A percentile compares a stretch with the other conserved stretches of the same genome.
phyloP scores from a whole-genome alignment of 805 yeast species.

The Metschnikowia proteae region DNA sequence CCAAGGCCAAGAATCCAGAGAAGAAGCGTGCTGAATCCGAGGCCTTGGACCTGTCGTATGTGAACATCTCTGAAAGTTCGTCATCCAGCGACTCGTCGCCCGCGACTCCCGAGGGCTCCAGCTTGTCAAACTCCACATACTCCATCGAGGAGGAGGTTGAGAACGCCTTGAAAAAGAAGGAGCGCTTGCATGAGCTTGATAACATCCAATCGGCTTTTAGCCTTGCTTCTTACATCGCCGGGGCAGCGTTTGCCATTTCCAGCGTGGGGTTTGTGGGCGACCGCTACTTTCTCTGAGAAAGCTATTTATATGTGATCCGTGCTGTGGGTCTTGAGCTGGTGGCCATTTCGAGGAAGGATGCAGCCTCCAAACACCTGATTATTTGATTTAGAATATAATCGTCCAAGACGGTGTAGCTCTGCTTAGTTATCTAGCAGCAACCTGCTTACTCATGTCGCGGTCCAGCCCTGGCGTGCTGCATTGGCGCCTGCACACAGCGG shows the following conservation, averaged over 20 bases:
- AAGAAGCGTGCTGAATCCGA: constrained; percentile 20
- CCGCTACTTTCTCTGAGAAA: constrained; percentile 13
- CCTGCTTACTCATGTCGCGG: constrained; percentile 1
- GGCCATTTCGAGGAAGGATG: background rate
- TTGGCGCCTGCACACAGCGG: background rate
- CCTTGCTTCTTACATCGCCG: constrained; percentile 40
- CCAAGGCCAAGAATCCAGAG: background rate
- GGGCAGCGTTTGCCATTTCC: constrained; percentile 46
- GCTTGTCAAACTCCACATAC: constrained; percentile 6
- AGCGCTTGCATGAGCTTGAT: constrained; percentile 29
- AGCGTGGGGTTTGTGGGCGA: constrained; percentile 60
- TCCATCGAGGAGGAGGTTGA: constrained; percentile 43
- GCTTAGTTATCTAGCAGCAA: background rate
- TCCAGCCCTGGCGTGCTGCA: background rate
- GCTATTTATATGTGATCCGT: too few species aligned
- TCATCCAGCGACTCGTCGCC: constrained; percentile 31
- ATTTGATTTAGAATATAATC: too few species aligned
- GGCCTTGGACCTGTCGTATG: constrained; percentile 37
- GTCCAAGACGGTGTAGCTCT: background rate
- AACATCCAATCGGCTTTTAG: constrained; percentile 35
- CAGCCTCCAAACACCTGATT: background rate
- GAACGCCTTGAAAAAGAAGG: constrained; percentile 39
- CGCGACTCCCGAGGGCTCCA: constrained; percentile 22
- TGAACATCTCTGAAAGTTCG: constrained; percentile 40
- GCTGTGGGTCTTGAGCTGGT: background rate